phyloP scores from a whole-genome alignment of 2,329 filamentous ascomycete species.

The Diaporthe sp. region DNA sequence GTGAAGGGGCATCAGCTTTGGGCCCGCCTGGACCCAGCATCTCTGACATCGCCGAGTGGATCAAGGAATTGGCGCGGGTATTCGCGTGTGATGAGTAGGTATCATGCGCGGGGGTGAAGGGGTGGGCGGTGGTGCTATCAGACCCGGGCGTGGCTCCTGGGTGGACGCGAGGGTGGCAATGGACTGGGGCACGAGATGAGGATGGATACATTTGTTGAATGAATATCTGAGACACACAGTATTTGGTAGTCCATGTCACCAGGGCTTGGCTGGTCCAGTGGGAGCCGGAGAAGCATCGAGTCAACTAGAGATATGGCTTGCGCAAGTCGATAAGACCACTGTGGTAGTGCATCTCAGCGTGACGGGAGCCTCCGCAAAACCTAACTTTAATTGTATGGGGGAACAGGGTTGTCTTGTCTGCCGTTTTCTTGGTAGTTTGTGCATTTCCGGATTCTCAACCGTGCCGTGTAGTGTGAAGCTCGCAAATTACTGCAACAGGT shows the following conservation, averaged over 20 bases:
- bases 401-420: background rate
- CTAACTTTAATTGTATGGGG: slow-evolving; percentile 17
- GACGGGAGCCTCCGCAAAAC: slow-evolving; percentile 17
- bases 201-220: background rate
- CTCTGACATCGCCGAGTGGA: background rate
- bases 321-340: background rate
- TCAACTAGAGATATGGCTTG: background rate
- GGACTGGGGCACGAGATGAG: background rate
- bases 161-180: too few relatives aligned
- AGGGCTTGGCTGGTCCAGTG: background rate
- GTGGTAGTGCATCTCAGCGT: slow-evolving; percentile 3
- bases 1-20: background rate
- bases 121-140: background rate
- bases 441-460: background rate
- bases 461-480: background rate
- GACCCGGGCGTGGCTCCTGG: background rate
- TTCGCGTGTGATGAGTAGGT: background rate
- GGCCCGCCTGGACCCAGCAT: background rate
- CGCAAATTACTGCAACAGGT: background rate
- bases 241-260: background rate
- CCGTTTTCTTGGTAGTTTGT: background rate
- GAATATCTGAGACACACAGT: slow-evolving; percentile 2
- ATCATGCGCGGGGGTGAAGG: background rate
- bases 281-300: background rate
- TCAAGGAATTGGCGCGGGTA: too few relatives aligned